phyloP scores from a whole-genome alignment of 2,329 filamentous ascomycete genomes.

The Fusarium pininemorale region DNA sequence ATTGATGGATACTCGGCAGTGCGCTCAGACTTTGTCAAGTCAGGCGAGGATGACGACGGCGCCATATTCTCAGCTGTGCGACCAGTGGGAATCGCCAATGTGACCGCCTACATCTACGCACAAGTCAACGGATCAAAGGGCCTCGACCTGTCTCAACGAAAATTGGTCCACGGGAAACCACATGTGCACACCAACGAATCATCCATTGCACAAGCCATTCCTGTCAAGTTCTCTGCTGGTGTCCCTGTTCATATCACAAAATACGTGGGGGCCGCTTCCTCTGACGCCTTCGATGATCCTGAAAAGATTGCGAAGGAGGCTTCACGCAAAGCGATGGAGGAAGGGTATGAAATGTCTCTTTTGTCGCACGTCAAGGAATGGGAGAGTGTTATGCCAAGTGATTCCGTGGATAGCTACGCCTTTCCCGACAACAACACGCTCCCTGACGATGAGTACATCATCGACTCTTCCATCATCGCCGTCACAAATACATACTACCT shows the following conservation, averaged over 20 bases:
- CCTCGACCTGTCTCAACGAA: not conserved
- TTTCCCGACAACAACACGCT: not conserved
- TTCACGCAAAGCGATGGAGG: not conserved
- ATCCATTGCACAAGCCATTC: not conserved
- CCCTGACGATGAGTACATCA: not conserved
- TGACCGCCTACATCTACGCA: not conserved
- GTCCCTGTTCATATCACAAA: not conserved
- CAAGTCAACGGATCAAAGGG: not conserved
- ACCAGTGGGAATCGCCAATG: not conserved
- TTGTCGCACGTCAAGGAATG: not conserved
- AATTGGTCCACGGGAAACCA: not conserved
- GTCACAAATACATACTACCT: not conserved
- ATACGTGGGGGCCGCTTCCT: not conserved
- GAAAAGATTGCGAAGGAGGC: not conserved
- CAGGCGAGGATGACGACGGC: not conserved
- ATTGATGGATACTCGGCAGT: constrained; percentile 7
- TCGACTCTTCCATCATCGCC: not conserved
- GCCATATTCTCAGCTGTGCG: not conserved
- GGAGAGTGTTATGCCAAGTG: not conserved
- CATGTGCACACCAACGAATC: not conserved
- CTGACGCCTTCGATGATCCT: not conserved
- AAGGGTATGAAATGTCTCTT: not conserved
- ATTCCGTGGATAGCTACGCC: not conserved
- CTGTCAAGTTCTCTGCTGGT: not conserved
- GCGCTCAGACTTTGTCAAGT: not conserved